phyloP scores from a whole-genome alignment of 148 eudicot genomes.

The Chenopodium suecicum region DNA sequence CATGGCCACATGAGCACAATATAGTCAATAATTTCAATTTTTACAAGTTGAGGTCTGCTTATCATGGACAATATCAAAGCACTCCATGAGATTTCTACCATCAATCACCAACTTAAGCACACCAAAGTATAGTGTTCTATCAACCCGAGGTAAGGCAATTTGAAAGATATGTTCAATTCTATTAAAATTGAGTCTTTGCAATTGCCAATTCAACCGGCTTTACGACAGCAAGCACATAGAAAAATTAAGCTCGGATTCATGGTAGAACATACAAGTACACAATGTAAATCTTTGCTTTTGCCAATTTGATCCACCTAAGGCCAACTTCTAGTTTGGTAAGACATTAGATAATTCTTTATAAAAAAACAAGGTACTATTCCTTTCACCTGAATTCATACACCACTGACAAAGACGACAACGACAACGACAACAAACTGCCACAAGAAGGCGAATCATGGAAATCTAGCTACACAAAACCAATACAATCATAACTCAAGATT shows the following conservation, averaged over 20 bases:
- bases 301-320: background rate
- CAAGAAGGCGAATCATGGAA: background rate
- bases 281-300: background rate
- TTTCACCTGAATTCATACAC: too few relatives aligned
- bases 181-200: background rate
- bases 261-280: background rate
- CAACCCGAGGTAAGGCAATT: background rate
- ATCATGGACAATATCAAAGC: background rate
- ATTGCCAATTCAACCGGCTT: background rate
- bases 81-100: background rate
- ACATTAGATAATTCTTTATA: too few relatives aligned
- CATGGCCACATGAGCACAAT: background rate
- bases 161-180: background rate
- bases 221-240: background rate
- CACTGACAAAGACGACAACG: too few relatives aligned
- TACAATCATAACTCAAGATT: background rate
- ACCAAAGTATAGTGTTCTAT: background rate
- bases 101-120: constrained; percentile 5
- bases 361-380: too few relatives aligned
- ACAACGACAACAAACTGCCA: background rate
- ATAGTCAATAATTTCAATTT: background rate
- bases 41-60: background rate
- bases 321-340: too few relatives aligned
- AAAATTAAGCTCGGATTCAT: background rate
- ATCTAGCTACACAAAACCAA: background rate